Evolutionary conservation across 306 rosid genomes (phyloP).

Genomic region (Rosa persica): DNA sequence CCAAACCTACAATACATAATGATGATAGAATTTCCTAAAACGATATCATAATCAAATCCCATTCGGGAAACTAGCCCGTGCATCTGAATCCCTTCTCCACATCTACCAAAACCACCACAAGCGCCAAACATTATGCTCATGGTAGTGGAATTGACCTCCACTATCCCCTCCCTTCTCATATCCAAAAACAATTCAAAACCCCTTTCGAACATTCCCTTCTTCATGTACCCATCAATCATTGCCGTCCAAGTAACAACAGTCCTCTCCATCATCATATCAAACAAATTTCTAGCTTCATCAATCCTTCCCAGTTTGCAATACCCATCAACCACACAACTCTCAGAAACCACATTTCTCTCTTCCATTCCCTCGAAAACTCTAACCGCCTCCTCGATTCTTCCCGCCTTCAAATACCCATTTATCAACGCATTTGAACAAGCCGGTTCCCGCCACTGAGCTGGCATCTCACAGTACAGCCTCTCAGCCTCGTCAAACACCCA

Average conservation of each 20-base stretch:
- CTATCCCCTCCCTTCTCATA: slow-evolving; percentile 65
- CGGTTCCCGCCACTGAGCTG: slow-evolving; percentile 45
- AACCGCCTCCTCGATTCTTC: slow-evolving; percentile 46
- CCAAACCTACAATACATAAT: slow-evolving; percentile 66
- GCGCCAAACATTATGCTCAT: slow-evolving; percentile 59
- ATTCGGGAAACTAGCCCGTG: slow-evolving; percentile 55
- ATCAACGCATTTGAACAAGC: slow-evolving; percentile 63
- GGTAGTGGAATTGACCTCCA: slow-evolving; percentile 63
- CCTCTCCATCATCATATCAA: slow-evolving; percentile 63
- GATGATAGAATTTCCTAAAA: slow-evolving; percentile 57
- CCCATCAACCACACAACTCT: slow-evolving; percentile 79
- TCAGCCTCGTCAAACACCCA: slow-evolving; percentile 63
- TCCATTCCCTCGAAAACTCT: slow-evolving; percentile 51
- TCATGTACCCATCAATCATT: slow-evolving; percentile 75
- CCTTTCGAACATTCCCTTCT: slow-evolving; percentile 45
- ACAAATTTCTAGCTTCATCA: slow-evolving; percentile 57
- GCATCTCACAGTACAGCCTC: slow-evolving; percentile 49
- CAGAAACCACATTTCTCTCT: slow-evolving; percentile 67
- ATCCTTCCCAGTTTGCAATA: slow-evolving; percentile 65
- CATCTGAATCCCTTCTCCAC: slow-evolving; percentile 64
- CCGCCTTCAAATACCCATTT: slow-evolving; percentile 63
- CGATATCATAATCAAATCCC: slow-evolving; percentile 62
- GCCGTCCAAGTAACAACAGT: slow-evolving; percentile 79
- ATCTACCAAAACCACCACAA: slow-evolving; percentile 52
- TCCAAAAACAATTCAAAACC: slow-evolving; percentile 62